Base-by-base conservation (phyloP, 371 early-diverging fungal species). In the Apophysomyces ossiformis region DNA sequence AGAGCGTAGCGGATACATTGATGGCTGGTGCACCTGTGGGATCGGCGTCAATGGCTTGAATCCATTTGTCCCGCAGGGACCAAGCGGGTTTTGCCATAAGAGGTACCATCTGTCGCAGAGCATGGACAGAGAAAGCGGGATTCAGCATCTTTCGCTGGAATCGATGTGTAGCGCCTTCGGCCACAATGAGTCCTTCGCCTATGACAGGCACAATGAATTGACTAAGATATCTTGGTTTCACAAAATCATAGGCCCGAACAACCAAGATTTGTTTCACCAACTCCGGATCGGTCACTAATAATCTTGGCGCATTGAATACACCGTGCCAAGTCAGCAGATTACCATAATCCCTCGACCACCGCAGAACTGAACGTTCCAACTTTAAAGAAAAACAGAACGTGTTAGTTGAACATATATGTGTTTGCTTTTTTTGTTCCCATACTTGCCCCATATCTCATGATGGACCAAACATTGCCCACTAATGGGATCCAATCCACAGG, bases 111-210 rank as follows among this genome's bases (percentile, higher is more conserved):
- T 62, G 44, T 13, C 77, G 74, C 50, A 86, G 75, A 18, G 86
- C 69, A 35, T 76, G 69, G 37, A 83, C 74, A 4, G 77, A 71
- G 60, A 90, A 90, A 15, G 86, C 86, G 8, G 90, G 90, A 67
- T 89, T 89, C 37, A 89, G 60, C 81, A 89, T 78, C 57, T 84
- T 87, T 47, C 90, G 84, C 65, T 90, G 90, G 43, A 75, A 77
- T 57, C 76, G 75, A 70, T 90, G 90, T 1, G 50, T 72, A 56
- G 70, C 77, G 0, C 88, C 90, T 57, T 89, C 88, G 0, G 83
- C 78, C 32, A 86, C 64, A 47, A 90, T 57, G 8, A 90, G 63
- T 8, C 90, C 89, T 44, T 78, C 60, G 5, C 91, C 89, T 7
- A 87, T 35, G 7, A 88, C 63, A n/a, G 66, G 64, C 3, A 64